phyloP scores from a whole-genome alignment of 1,284 basidiomycete species.

The Melampsora abietis-canadensis region DNA sequence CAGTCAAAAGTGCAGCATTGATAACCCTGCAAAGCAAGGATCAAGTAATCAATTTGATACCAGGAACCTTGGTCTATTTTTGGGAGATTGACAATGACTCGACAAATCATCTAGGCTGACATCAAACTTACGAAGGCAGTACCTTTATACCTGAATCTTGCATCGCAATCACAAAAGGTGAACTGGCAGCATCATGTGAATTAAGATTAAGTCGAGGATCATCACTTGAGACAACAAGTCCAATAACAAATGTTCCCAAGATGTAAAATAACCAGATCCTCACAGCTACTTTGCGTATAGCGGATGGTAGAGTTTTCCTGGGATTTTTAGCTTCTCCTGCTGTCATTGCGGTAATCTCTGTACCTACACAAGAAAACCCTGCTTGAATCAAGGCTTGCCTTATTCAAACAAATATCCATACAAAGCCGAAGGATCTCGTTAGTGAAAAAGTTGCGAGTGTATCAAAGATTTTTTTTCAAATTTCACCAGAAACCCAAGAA shows the following conservation, averaged over 20 bases:
- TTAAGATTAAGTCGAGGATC: constrained; percentile 61
- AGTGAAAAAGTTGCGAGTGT: too few species aligned
- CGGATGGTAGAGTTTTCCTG: constrained; percentile 49
- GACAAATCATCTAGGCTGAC: background rate
- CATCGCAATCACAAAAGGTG: constrained; percentile 75
- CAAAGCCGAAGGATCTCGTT: constrained; percentile 23
- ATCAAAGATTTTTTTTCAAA: background rate
- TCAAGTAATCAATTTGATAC: background rate
- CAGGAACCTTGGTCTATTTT: background rate
- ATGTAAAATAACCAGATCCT: constrained; percentile 61
- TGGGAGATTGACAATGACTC: background rate
- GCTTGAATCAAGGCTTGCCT: constrained; percentile 52
- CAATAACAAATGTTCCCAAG: constrained; percentile 64
- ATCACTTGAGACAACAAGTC: constrained; percentile 70
- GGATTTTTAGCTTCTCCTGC: constrained; percentile 55
- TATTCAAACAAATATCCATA: background rate
- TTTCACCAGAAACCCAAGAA: constrained; percentile 36
- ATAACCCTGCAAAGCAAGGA: constrained; percentile 51
- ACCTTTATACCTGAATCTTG: constrained; percentile 68
- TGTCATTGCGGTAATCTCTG: constrained; percentile 54
- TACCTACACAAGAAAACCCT: constrained; percentile 53
- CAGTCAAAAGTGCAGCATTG: constrained; percentile 57
- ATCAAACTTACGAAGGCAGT: constrained; percentile 59
- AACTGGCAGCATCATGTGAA: constrained; percentile 64
- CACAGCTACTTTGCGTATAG: constrained; percentile 62